A percentile compares a stretch with the other conserved stretches of the same genome.
Conservation (phyloP, 1,139 yeast genomes). For the Kodamaea derodonti region DNA sequence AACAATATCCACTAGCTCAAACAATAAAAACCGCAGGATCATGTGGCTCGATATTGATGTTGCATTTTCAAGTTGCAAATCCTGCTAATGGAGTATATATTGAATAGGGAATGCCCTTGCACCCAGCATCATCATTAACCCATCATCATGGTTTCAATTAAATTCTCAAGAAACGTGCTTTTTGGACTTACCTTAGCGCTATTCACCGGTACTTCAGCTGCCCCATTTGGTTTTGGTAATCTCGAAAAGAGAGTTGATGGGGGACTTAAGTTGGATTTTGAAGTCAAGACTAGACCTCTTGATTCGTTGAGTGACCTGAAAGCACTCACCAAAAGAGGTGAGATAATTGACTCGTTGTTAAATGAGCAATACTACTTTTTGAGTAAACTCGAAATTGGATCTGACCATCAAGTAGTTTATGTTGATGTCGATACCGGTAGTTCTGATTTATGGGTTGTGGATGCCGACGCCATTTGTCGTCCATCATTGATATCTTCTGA, state of each 20-base stretch:
- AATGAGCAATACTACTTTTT: slow-evolving; percentile 5
- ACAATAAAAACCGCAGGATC: too few relatives aligned
- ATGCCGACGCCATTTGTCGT: neutral
- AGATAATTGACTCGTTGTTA: neutral
- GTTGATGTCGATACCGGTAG: slow-evolving; percentile 18
- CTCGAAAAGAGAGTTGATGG: slow-evolving; percentile 1
- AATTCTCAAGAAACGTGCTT: too few relatives aligned
- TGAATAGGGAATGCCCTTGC: too few relatives aligned
- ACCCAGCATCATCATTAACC: too few relatives aligned
- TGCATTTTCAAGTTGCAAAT: too few relatives aligned
- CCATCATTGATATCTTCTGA: neutral
- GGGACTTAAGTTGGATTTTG: slow-evolving; percentile 4
- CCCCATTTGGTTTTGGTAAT: too few relatives aligned
- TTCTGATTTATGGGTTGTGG: slow-evolving; percentile 17
- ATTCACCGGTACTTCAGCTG: too few relatives aligned
- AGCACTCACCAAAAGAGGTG: neutral
- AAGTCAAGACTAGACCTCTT: neutral
- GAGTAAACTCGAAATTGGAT: slow-evolving; percentile 8
- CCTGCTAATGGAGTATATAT: too few relatives aligned
- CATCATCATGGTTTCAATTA: too few relatives aligned
- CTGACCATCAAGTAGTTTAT: slow-evolving; percentile 6
- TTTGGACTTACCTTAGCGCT: too few relatives aligned
- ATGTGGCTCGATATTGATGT: too few relatives aligned
- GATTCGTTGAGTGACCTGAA: neutral
- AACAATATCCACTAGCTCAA: too few relatives aligned